Evolutionary conservation across 441 rosid genomes (phyloP), one percentile per base, ranked within the genome.

Genomic region (Adansonia gregorii): DNA sequence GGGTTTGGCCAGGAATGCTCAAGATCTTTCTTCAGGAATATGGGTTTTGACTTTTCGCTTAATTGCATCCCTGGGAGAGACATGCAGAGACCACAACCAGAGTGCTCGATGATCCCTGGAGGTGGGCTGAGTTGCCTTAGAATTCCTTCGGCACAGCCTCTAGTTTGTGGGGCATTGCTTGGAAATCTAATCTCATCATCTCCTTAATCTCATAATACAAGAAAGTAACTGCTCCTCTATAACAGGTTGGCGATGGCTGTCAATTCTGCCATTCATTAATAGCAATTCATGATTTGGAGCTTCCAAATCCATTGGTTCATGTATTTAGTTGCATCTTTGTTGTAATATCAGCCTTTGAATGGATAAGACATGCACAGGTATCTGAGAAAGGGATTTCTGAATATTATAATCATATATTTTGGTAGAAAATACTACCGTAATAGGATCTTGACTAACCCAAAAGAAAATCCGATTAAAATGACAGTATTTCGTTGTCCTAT

Each of bases 1-100:
- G 98, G 97, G 82, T 86, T 93, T 67, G 88, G 94, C 83, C 92
- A 90, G 45, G 89, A 89, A 41, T 94, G 98, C 61, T 69, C 92
- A 14, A 86, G 78, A 52, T 68, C 88, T 82, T 86, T 75, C 69
- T 79, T 76, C 12, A 84, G 87, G 67, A 85, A 83, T 76, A 84
- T 81, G 43, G 94, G 95, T 54, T 93, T 94, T 65, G 98, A 94
- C 76, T 90, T 93, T 85, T 80, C 92, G 6, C 82, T 75, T 22
- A 94, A 94, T 73, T 94, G 97, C 80, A 92, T 94, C 73, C 95
- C 95, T 39, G 94, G 92, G 7, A 88, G 83, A 74, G 80, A 74
- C 35, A 78, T 84, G 89, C 98, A 94, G 81, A 85, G 98, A 58
- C 91, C 93, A 12, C 80, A 74, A 49, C 95, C 98, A 2, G 88